These are phyloP conservation scores for Aquilaria agallochum DNA, from an alignment of 441 rosid species.

Conservation along the genomic window DNA sequence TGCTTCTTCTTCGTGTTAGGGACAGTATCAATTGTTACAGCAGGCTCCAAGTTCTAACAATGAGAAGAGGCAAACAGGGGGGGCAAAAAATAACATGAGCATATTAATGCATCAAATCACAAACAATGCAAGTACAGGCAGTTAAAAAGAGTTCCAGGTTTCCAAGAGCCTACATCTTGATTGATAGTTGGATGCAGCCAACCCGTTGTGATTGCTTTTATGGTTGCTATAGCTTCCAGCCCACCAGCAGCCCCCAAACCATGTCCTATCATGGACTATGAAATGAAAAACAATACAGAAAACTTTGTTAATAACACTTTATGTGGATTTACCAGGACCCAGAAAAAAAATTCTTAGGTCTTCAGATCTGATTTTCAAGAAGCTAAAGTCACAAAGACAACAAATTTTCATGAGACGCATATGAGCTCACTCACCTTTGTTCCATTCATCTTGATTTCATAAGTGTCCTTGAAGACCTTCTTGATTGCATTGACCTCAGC, in stretches of 20 bases:
- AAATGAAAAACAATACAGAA: background rate
- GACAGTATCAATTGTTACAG: conserved; percentile 57
- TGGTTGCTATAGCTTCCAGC: conserved; percentile 61
- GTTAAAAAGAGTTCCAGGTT: background rate
- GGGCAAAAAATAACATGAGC: background rate
- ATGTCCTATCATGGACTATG: conserved; percentile 64
- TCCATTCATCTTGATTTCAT: conserved; percentile 69
- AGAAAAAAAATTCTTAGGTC: no score
- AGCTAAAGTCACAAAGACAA: background rate
- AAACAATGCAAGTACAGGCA: background rate
- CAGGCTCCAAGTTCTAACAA: conserved; percentile 50
- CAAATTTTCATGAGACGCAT: background rate
- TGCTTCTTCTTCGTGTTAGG: conserved; percentile 62
- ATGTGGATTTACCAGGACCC: no score
- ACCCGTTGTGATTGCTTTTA: conserved; percentile 69
- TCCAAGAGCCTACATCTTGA: conserved; percentile 43
- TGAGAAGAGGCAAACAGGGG: background rate
- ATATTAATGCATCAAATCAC: background rate
- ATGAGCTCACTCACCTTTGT: conserved; percentile 41
- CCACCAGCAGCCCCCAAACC: conserved; percentile 74
- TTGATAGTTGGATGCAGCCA: conserved; percentile 73
- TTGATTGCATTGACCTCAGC: conserved; percentile 71
- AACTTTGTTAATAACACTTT: no score
- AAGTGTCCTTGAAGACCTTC: conserved; percentile 58
- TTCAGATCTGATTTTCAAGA: background rate